These are phyloP conservation scores for Oryza rufipogon DNA, from an alignment of 176 grass and related monocot genomes.

Conservation along the genomic window DNA sequence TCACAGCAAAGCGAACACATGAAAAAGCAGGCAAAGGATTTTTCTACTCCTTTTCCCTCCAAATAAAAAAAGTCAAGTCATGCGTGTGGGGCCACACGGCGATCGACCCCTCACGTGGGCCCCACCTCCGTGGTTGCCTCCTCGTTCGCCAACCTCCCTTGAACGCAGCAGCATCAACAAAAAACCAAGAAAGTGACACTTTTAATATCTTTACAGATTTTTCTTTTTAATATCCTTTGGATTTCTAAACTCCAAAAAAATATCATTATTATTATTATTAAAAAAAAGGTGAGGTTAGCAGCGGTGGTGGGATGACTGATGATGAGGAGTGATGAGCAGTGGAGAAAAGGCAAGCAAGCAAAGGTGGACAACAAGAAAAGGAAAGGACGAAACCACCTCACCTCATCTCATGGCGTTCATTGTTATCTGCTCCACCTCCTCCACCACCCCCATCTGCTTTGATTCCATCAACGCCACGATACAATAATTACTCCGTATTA, in stretches of 20 bases:
- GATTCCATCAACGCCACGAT: background rate
- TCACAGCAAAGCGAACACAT: background rate
- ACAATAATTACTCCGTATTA: background rate
- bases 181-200: background rate
- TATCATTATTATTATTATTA: too few relatives aligned
- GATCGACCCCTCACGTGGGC: too few relatives aligned
- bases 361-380: background rate
- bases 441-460: background rate
- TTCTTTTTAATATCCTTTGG: background rate
- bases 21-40: background rate
- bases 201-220: too few relatives aligned
- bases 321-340: background rate
- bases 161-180: background rate
- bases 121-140: background rate
- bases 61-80: background rate
- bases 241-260: background rate
- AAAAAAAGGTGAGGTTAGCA: too few relatives aligned
- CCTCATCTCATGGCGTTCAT: background rate
- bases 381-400: background rate
- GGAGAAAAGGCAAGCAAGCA: too few relatives aligned
- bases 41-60: background rate
- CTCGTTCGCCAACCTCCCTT: background rate
- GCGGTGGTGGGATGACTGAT: background rate
- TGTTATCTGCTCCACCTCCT: constrained; percentile 3
- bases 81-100: background rate